Percentiles rank a stretch among this genome's conserved stretches.
These are phyloP conservation scores for Handroanthus guayacan DNA, from an alignment of 257 asterid genomes.

Conservation along the genomic window DNA sequence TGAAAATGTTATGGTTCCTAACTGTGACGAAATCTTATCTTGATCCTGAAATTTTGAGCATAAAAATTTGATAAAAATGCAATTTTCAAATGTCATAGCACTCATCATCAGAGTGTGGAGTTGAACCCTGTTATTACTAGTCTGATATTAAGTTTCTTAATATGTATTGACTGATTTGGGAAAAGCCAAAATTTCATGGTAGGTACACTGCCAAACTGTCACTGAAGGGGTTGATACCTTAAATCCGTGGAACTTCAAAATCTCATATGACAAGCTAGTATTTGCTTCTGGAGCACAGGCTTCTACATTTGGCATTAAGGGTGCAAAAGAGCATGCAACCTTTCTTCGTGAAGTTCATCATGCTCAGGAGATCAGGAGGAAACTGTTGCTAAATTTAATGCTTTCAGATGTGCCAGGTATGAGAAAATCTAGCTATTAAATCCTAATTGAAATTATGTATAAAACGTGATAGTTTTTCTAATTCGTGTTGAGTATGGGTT, in stretches of 20 bases:
- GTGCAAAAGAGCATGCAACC: slow-evolving; percentile 80
- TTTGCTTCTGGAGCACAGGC: slow-evolving; percentile 96
- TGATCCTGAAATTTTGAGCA: slow-evolving; percentile 5
- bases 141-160: slow-evolving; percentile 7
- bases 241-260: slow-evolving; percentile 76
- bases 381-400: slow-evolving; percentile 88
- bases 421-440: slow-evolving; percentile 22
- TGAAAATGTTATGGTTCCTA: neutral
- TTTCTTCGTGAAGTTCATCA: slow-evolving; percentile 98
- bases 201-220: slow-evolving; percentile 80
- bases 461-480: neutral
- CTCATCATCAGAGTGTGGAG: neutral
- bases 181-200: slow-evolving; percentile 24
- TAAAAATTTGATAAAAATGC: slow-evolving; percentile 9
- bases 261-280: slow-evolving; percentile 87
- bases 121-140: slow-evolving; percentile 3
- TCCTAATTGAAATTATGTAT: neutral
- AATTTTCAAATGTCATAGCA: slow-evolving; percentile 3
- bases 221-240: slow-evolving; percentile 70
- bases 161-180: slow-evolving; percentile 8
- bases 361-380: slow-evolving; percentile 96
- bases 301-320: slow-evolving; percentile 90
- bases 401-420: slow-evolving; percentile 93
- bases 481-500: slow-evolving; percentile 25
- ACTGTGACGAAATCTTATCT: neutral